Conservation (phyloP, 768 basidiomycete genomes). For the Heimioporus sp. region DNA sequence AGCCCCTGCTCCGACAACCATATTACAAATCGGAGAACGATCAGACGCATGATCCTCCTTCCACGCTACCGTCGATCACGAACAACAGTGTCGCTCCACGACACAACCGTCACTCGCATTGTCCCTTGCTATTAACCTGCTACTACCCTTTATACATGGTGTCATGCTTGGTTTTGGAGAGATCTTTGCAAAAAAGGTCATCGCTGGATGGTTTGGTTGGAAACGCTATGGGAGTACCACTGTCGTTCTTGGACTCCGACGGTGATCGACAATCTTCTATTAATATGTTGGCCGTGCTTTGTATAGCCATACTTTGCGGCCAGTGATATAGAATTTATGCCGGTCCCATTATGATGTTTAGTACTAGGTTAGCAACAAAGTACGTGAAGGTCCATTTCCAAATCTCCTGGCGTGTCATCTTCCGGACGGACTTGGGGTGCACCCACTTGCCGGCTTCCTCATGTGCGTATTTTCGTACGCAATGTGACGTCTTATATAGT, state of each 20-base stretch:
- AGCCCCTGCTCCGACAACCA: constrained; percentile 9
- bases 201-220: constrained; percentile 55
- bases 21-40: constrained; percentile 22
- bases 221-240: constrained; percentile 27
- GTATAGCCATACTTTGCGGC: not conserved
- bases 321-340: constrained; percentile 1
- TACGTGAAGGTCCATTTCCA: too few relatives aligned
- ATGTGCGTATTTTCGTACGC: too few relatives aligned
- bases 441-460: too few relatives aligned
- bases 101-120: constrained; percentile 68
- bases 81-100: constrained; percentile 62
- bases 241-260: constrained; percentile 24
- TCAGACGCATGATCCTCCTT: constrained; percentile 30
- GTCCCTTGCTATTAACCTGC: constrained; percentile 78
- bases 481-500: too few relatives aligned
- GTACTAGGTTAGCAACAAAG: too few relatives aligned
- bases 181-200: constrained; percentile 82
- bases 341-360: too few relatives aligned
- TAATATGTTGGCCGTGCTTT: not conserved
- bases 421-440: too few relatives aligned
- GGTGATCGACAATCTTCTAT: constrained; percentile 5
- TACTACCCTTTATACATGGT: constrained; percentile 88
- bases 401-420: too few relatives aligned
- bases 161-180: constrained; percentile 98
- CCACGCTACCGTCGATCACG: constrained; percentile 69